Evolutionary conservation across 2,329 filamentous ascomycete genomes (phyloP).

Genomic region (Diaporthe australafricana): DNA sequence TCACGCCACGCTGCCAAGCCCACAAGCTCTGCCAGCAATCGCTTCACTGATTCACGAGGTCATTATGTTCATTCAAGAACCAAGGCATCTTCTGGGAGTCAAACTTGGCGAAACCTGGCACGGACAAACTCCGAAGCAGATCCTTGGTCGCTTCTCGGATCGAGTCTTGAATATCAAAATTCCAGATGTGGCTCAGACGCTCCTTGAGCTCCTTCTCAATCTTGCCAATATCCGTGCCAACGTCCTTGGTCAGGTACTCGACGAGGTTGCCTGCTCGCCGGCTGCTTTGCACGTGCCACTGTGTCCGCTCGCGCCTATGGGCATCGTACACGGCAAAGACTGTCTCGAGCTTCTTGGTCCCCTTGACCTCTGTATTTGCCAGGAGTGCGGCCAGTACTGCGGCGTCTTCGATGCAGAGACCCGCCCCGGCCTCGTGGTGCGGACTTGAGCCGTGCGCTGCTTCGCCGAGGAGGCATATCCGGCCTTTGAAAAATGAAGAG

Average conservation of each 20-base stretch:
- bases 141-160: conserved; percentile 34
- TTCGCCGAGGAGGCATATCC: conserved; percentile 67
- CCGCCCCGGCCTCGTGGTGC: conserved; percentile 69
- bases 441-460: conserved; percentile 73
- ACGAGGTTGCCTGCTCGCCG: conserved; percentile 57
- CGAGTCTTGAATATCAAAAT: conserved; percentile 28
- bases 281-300: conserved; percentile 63
- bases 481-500: conserved; percentile 54
- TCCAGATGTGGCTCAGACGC: conserved; percentile 33
- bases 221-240: conserved; percentile 50
- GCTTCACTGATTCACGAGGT: conserved; percentile 24
- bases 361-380: conserved; percentile 51
- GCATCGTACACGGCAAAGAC: conserved; percentile 65
- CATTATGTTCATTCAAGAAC: conserved; percentile 30
- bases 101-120: conserved; percentile 27
- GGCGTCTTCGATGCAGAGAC: conserved; percentile 67
- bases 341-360: conserved; percentile 49
- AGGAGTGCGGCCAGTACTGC: conserved; percentile 59
- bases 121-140: conserved; percentile 20
- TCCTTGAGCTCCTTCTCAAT: conserved; percentile 43
- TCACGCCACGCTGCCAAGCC: not conserved
- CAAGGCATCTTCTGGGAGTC: conserved; percentile 37
- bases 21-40: too few relatives aligned
- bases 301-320: conserved; percentile 59
- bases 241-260: conserved; percentile 55